A percentile compares a stretch with the other conserved stretches of the same genome.
Conservation (phyloP, 106 monocot species). For the Dactylorhiza incarnata region DNA sequence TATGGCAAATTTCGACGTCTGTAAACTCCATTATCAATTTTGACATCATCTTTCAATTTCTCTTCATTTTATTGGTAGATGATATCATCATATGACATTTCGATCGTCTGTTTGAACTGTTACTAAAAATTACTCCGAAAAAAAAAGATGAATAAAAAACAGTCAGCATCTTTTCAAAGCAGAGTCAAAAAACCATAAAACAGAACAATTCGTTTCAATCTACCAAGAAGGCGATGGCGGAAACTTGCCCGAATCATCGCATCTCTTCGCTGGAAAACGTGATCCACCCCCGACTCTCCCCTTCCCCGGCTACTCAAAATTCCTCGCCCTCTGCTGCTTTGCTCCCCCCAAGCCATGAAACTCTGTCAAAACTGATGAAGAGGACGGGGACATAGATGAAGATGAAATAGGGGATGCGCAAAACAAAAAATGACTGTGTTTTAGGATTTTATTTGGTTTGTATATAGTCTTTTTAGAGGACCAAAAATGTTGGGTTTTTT, state of each 20-base stretch:
- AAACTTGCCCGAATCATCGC: slow-evolving; percentile 1
- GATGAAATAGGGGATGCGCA: slow-evolving; percentile 4
- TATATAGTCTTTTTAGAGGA: too few species aligned
- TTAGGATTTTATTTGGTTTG: too few species aligned
- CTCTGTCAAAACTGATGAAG: background rate
- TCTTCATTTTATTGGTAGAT: too few species aligned
- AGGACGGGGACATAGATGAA: background rate
- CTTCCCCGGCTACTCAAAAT: background rate
- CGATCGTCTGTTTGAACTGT: too few species aligned
- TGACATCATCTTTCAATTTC: too few species aligned
- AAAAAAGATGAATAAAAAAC: background rate
- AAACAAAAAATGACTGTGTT: background rate
- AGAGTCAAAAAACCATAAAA: background rate
- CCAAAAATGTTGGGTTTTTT: too few species aligned
- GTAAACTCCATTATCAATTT: too few species aligned
- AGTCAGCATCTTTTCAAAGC: background rate
- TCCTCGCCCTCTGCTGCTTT: background rate
- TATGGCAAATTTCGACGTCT: too few species aligned
- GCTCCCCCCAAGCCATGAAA: background rate
- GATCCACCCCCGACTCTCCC: background rate
- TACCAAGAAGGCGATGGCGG: background rate
- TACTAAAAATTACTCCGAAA: background rate
- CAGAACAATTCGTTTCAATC: background rate
- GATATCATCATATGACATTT: too few species aligned
- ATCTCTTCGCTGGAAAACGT: background rate